Conservation (phyloP, 2,329 filamentous ascomycete species). For the Fusarium cicatricum region DNA sequence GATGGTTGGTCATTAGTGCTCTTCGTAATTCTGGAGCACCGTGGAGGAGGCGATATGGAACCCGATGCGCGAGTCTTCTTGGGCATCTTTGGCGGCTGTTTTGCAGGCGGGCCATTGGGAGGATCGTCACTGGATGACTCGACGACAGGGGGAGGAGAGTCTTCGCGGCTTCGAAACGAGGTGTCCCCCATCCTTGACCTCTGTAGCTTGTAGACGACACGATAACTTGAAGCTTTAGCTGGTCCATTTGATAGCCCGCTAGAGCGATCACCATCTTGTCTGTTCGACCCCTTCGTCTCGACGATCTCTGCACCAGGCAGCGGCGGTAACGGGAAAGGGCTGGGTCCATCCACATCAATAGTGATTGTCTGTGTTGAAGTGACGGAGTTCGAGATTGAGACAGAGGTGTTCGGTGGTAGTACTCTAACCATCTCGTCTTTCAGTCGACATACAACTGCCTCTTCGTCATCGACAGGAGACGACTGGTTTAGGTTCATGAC, state of each 20-base stretch:
- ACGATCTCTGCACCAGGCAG: constrained; percentile 68
- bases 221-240: constrained; percentile 51
- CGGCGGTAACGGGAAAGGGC: constrained; percentile 59
- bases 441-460: constrained; percentile 54
- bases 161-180: constrained; percentile 48
- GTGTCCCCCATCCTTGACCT: constrained; percentile 59
- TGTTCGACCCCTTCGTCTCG: constrained; percentile 54
- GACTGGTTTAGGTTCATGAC: neutral
- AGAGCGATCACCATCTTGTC: constrained; percentile 17
- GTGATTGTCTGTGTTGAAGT: constrained; percentile 70
- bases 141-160: constrained; percentile 37
- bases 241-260: constrained; percentile 33
- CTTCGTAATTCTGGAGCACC: constrained; percentile 17
- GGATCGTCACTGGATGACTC: constrained; percentile 41
- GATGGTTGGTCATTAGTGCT: constrained; percentile 10
- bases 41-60: constrained; percentile 21
- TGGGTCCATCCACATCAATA: constrained; percentile 66
- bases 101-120: constrained; percentile 1
- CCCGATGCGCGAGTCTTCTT: constrained; percentile 17
- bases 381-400: constrained; percentile 67
- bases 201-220: constrained; percentile 67
- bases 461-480: constrained; percentile 45
- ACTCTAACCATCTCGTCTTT: constrained; percentile 64
- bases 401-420: constrained; percentile 62
- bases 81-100: constrained; percentile 17